Evolutionary conservation across 1,284 basidiomycete species (phyloP).

Genomic region (Trametes hirsuta): DNA sequence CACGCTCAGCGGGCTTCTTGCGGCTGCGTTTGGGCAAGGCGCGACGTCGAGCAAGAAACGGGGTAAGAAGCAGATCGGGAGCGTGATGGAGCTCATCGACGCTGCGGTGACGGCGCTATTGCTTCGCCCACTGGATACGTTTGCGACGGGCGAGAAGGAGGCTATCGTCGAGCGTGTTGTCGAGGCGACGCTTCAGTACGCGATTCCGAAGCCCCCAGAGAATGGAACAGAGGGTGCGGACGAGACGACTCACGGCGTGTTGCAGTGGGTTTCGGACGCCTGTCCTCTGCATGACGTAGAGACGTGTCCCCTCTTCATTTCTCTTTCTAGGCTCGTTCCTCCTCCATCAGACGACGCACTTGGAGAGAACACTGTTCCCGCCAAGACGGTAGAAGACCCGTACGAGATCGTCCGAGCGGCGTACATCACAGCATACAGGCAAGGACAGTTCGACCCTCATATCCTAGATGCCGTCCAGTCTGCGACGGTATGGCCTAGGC

Average conservation of each 20-base stretch:
- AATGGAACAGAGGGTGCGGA: slow-evolving; percentile 39
- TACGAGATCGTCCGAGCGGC: slow-evolving; percentile 41
- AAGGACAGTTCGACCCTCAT: slow-evolving; percentile 58
- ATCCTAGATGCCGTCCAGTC: slow-evolving; percentile 63
- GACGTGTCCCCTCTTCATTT: slow-evolving; percentile 53
- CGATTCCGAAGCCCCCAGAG: slow-evolving; percentile 51
- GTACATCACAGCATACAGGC: slow-evolving; percentile 67
- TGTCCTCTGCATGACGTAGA: slow-evolving; percentile 64
- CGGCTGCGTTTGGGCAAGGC: slow-evolving; percentile 38
- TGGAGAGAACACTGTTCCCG: not conserved
- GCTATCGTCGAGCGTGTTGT: slow-evolving; percentile 68
- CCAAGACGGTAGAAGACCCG: slow-evolving; percentile 12
- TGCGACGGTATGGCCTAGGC: slow-evolving; percentile 65
- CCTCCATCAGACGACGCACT: not conserved
- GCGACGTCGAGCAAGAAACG: slow-evolving; percentile 42
- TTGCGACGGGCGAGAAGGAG: slow-evolving; percentile 66
- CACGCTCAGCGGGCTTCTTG: slow-evolving; percentile 56
- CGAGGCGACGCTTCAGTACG: slow-evolving; percentile 75
- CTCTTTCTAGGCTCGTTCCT: slow-evolving; percentile 47
- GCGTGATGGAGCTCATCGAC: slow-evolving; percentile 77
- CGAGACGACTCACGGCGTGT: slow-evolving; percentile 1
- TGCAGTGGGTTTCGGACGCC: slow-evolving; percentile 49
- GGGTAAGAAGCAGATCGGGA: slow-evolving; percentile 56
- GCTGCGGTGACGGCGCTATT: slow-evolving; percentile 61
- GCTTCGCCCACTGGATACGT: slow-evolving; percentile 47